Percentiles rank a stretch among this genome's conserved stretches.
These are phyloP conservation scores for Aspergillus spinulosporus DNA, from an alignment of 2,329 filamentous ascomycete species.

Conservation along the genomic window DNA sequence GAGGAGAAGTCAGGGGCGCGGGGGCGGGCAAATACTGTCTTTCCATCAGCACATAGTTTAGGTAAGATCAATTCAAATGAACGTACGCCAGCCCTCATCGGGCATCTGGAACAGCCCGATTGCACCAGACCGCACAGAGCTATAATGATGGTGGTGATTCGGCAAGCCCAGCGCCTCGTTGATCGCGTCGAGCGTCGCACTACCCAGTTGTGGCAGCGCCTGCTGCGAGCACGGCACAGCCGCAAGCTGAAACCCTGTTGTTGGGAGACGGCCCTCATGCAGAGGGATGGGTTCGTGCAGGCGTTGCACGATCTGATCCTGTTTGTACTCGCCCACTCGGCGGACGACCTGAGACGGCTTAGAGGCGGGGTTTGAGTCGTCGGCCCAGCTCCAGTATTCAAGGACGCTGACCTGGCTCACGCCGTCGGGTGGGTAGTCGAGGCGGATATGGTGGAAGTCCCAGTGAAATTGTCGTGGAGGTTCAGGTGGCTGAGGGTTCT, in stretches of 20 bases:
- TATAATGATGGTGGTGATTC: background rate
- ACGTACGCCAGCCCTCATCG: background rate
- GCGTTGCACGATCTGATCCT: background rate
- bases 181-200: background rate
- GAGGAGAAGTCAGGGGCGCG: background rate
- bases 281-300: background rate
- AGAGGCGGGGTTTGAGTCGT: background rate
- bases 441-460: too few relatives aligned
- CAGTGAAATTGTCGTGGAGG: too few relatives aligned
- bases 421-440: background rate
- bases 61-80: background rate
- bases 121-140: background rate
- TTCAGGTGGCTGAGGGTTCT: too few relatives aligned
- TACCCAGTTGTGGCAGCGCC: background rate
- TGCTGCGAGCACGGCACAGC: background rate
- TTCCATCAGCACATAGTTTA: too few relatives aligned
- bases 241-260: background rate
- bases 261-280: background rate
- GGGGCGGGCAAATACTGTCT: background rate
- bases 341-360: background rate
- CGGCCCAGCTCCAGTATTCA: background rate
- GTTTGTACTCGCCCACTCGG: background rate
- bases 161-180: background rate
- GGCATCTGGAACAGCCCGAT: background rate
- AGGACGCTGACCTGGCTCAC: background rate